These are phyloP conservation scores for Debaryomyces nepalensis DNA, from an alignment of 1,139 yeast genomes.

Conservation along the genomic window DNA sequence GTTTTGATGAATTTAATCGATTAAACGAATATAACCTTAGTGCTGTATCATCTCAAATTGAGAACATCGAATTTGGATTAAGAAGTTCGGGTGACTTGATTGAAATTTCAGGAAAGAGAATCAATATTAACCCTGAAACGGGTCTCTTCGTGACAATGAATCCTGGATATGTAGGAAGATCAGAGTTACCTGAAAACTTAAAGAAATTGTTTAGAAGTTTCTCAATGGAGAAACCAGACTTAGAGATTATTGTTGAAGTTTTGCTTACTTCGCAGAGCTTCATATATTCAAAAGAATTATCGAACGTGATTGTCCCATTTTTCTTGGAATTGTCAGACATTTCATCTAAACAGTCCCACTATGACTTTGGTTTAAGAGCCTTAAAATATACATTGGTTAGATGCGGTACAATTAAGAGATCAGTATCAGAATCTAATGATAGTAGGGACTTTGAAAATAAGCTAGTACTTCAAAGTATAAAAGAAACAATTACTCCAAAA, in stretches of 20 bases:
- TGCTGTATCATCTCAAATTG: constrained; percentile 85
- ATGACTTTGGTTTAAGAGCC: constrained; percentile 89
- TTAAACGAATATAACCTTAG: constrained; percentile 73
- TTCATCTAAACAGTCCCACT: constrained; percentile 67
- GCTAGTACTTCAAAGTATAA: constrained; percentile 57
- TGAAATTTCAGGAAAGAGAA: constrained; percentile 53
- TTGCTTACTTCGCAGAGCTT: constrained; percentile 78
- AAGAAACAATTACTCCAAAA: constrained; percentile 68
- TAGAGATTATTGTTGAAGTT: constrained; percentile 69
- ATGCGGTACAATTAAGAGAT: constrained; percentile 58
- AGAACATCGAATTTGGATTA: constrained; percentile 65
- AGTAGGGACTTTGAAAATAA: constrained; percentile 34
- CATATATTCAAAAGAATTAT: constrained; percentile 46
- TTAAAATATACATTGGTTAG: constrained; percentile 65
- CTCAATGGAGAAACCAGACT: constrained; percentile 77
- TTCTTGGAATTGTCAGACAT: constrained; percentile 46
- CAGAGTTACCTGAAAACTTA: constrained; percentile 82
- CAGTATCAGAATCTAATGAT: constrained; percentile 13
- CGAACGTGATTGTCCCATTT: constrained; percentile 58
- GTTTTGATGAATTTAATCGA: constrained; percentile 95
- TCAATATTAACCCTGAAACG: constrained; percentile 54
- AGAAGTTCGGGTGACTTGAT: constrained; percentile 28
- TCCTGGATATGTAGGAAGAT: constrained; percentile 86
- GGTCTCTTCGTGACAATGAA: constrained; percentile 92
- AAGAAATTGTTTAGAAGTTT: constrained; percentile 78